Conservation (phyloP, 306 rosid genomes). For the Elaeagnus macrophylla region DNA sequence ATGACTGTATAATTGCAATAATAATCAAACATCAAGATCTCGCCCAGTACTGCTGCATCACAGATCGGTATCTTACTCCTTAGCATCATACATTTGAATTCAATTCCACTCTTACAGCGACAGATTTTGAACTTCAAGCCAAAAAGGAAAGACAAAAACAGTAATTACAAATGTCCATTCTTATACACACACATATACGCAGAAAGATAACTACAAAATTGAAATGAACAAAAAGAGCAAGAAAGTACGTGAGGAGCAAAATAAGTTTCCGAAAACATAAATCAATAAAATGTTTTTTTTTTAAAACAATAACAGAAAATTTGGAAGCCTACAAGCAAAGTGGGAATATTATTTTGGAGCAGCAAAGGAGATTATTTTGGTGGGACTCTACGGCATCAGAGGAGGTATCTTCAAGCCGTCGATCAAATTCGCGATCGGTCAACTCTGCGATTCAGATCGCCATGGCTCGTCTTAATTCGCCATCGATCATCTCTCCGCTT, state of each 20-base stretch:
- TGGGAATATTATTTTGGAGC: too few relatives aligned
- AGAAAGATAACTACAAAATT: too few relatives aligned
- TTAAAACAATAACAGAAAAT: too few relatives aligned
- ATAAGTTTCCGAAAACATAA: too few relatives aligned
- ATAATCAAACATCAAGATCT: constrained; percentile 38
- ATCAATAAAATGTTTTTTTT: too few relatives aligned
- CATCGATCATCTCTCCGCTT: constrained; percentile 42
- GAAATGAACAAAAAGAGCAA: background rate
- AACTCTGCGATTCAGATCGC: constrained; percentile 86
- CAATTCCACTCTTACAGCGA: constrained; percentile 2
- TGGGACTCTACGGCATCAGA: too few relatives aligned
- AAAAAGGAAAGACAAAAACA: constrained; percentile 2
- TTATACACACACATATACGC: background rate
- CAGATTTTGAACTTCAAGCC: constrained; percentile 15
- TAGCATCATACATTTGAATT: constrained; percentile 11
- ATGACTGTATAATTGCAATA: background rate
- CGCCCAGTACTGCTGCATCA: constrained; percentile 16
- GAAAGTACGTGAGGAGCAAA: constrained; percentile 16
- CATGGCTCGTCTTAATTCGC: constrained; percentile 78
- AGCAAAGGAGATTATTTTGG: too few relatives aligned
- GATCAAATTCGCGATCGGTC: too few relatives aligned
- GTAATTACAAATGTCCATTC: background rate
- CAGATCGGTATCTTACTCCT: constrained; percentile 12
- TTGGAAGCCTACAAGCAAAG: too few relatives aligned
- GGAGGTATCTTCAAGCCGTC: too few relatives aligned